Evolutionary conservation across 306 rosid species (phyloP).

Genomic region (Aeschynomene evenia): DNA sequence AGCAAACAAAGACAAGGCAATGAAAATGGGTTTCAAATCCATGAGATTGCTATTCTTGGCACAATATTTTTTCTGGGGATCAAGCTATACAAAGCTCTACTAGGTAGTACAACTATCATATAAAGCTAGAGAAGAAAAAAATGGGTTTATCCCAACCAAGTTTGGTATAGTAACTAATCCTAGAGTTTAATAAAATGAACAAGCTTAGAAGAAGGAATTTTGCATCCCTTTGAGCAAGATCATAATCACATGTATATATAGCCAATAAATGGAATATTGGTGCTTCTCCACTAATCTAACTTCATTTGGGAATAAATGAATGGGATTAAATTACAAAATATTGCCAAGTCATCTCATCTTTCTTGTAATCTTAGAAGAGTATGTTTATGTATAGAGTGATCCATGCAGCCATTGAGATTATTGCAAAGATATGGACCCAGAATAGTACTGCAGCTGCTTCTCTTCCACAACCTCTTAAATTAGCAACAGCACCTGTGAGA

Average conservation of each 20-base stretch:
- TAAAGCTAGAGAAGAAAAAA: not conserved
- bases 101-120: not conserved
- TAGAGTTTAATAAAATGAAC: not conserved
- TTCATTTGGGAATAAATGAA: slow-evolving; percentile 24
- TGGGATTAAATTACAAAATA: slow-evolving; percentile 6
- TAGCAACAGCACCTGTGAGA: slow-evolving; percentile 91
- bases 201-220: not conserved
- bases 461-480: slow-evolving; percentile 92
- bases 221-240: not conserved
- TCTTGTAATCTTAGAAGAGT: slow-evolving; percentile 53
- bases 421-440: slow-evolving; percentile 95
- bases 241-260: not conserved
- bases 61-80: not conserved
- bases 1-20: not conserved
- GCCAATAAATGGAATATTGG: not conserved
- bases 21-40: not conserved
- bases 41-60: not conserved
- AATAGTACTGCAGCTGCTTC: slow-evolving; percentile 91
- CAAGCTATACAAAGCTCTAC: not conserved
- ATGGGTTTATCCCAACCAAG: slow-evolving; percentile 14
- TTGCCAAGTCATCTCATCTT: slow-evolving; percentile 5
- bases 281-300: slow-evolving; percentile 22
- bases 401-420: slow-evolving; percentile 95
- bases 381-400: slow-evolving; percentile 66
- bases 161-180: not conserved